Conservation (phyloP, 164 flowering plant species). For the Aristolochia fimbriata region DNA sequence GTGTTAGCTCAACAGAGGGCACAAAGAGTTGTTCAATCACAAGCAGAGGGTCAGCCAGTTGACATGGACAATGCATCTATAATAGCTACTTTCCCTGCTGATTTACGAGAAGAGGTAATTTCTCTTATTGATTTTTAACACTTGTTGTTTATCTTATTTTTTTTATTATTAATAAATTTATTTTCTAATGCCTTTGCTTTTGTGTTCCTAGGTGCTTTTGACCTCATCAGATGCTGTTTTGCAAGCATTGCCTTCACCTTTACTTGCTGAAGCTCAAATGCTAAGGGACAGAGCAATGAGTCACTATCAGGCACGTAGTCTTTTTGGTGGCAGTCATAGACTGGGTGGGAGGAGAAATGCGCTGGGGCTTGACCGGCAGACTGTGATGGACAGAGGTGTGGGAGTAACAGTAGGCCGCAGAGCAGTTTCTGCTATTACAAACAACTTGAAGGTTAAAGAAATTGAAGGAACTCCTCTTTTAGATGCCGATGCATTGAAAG, state of each 20-base stretch:
- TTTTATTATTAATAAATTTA: neutral
- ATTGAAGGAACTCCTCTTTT: conserved; percentile 81
- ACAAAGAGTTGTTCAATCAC: conserved; percentile 55
- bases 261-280: conserved; percentile 96
- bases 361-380: conserved; percentile 64
- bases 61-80: conserved; percentile 98
- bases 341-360: conserved; percentile 50
- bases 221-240: conserved; percentile 91
- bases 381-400: conserved; percentile 80
- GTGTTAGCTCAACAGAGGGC: conserved; percentile 92
- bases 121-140: no score
- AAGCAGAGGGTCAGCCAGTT: conserved; percentile 87
- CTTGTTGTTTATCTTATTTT: neutral
- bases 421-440: conserved; percentile 45
- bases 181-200: neutral
- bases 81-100: conserved; percentile 96
- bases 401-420: conserved; percentile 70
- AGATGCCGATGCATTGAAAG: conserved; percentile 70
- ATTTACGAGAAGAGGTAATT: conserved; percentile 88
- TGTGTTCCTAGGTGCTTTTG: conserved; percentile 61
- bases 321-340: conserved; percentile 71
- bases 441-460: conserved; percentile 59
- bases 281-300: conserved; percentile 91
- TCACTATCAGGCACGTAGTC: conserved; percentile 84
- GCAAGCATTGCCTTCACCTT: conserved; percentile 76